These are phyloP conservation scores for Calocybe gangraenosa DNA, from an alignment of 768 basidiomycete species.

Conservation along the genomic window DNA sequence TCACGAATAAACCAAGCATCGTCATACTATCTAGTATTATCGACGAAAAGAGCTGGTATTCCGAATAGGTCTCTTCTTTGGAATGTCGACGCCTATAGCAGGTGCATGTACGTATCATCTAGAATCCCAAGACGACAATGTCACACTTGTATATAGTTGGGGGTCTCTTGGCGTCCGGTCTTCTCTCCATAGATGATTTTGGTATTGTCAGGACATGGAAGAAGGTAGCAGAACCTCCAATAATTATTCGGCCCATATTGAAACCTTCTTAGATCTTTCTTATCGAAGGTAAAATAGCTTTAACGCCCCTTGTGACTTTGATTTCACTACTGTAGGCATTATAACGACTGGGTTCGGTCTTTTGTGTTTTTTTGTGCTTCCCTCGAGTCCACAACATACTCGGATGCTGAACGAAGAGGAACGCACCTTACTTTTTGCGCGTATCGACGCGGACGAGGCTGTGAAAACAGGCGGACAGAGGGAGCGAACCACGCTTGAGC, in stretches of 20 bases:
- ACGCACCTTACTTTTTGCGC: constrained; percentile 28
- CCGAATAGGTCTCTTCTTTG: constrained; percentile 31
- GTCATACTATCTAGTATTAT: constrained; percentile 22
- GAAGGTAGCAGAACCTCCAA: constrained; percentile 21
- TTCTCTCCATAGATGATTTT: constrained; percentile 28
- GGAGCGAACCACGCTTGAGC: constrained; percentile 25
- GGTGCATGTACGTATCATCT: constrained; percentile 26
- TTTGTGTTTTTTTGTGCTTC: constrained; percentile 30
- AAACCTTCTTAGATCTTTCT: constrained; percentile 31
- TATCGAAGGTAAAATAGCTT: constrained; percentile 28
- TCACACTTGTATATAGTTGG: constrained; percentile 22
- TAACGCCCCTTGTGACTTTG: neutral
- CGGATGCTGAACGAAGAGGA: constrained; percentile 29
- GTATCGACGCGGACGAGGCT: constrained; percentile 31
- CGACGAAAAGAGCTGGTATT: constrained; percentile 29
- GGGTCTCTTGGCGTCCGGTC: constrained; percentile 34
- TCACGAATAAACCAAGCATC: neutral
- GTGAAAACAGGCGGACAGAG: constrained; percentile 22
- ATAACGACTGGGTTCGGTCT: constrained; percentile 34
- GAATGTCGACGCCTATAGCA: constrained; percentile 28
- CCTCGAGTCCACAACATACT: constrained; percentile 30
- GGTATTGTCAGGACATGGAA: constrained; percentile 29
- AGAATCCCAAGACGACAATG: neutral
- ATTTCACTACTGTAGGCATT: constrained; percentile 19
- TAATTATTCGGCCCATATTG: too few relatives aligned